Conservation (phyloP, 371 early-diverging fungal genomes). For the Circinella umbellata region DNA sequence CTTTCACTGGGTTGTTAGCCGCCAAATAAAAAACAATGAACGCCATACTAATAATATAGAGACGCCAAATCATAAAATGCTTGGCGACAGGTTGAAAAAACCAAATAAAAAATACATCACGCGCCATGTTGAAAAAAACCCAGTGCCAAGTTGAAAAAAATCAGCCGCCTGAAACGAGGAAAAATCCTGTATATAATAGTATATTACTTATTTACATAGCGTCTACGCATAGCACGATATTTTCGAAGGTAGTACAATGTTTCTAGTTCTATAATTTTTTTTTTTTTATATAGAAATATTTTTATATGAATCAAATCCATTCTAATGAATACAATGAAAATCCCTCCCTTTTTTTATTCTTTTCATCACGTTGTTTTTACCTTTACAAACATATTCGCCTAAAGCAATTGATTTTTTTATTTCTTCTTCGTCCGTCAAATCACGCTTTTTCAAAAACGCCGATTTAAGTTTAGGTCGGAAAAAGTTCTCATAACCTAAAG, state of each 20-base stretch:
- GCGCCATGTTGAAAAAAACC: too few relatives aligned
- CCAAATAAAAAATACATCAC: too few relatives aligned
- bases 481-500: slow-evolving; percentile 56
- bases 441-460: slow-evolving; percentile 70
- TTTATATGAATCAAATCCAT: too few relatives aligned
- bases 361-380: slow-evolving; percentile 24
- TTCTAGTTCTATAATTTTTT: slow-evolving; percentile 61
- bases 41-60: too few relatives aligned
- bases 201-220: slow-evolving; percentile 41
- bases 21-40: too few relatives aligned
- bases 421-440: slow-evolving; percentile 56
- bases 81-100: too few relatives aligned
- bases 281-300: not conserved
- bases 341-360: not conserved
- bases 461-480: slow-evolving; percentile 65
- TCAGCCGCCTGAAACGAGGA: too few relatives aligned
- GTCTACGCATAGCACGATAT: slow-evolving; percentile 67
- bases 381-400: slow-evolving; percentile 71
- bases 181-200: too few relatives aligned
- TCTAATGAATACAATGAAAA: too few relatives aligned
- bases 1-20: too few relatives aligned
- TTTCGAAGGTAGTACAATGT: slow-evolving; percentile 77
- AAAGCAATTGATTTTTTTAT: slow-evolving; percentile 65
- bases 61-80: too few relatives aligned
- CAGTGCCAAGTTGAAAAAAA: too few relatives aligned